Evolutionary conservation across 768 basidiomycete genomes (phyloP), one percentile per base, ranked within the genome.

Genomic region (Pisolithus sp.): DNA sequence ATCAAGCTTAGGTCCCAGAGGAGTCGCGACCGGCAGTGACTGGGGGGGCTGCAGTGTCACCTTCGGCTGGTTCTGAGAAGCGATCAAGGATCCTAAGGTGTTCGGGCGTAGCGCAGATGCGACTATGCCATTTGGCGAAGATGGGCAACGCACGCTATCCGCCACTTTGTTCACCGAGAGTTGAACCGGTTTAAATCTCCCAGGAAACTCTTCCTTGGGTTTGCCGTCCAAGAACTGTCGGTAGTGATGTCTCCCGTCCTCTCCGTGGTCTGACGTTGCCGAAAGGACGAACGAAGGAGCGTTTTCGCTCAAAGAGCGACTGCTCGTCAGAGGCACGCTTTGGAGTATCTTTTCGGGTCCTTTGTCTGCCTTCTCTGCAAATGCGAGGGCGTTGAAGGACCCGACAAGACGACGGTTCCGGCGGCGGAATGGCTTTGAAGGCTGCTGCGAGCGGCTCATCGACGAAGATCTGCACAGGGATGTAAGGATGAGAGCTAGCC

Each of bases 141-240:
- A 24, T 20, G 61, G 47, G 34, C 48, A 52, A 30, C 49, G 50
- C 17, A 34, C 48, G 28, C 31, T 49, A 41, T 58, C 53, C 46
- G 51, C 56, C 3, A 36, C 42, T 7, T 30, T 17, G 13, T 56
- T 61, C 48, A 48, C 21, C 3, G 53, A 44, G 8, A 58, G 38
- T 38, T 23, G n/a, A 47, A 46, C 56, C 1, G 57, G 68, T 41
- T 18, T 52, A 58, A 82, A 83, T 28, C 80, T 79, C n/a, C 78
- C 80, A 28, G 81, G 62, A 57, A 83, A 82, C 26, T 28, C 28
- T 26, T 18, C 15, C 43, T 45, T 44, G 42, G 13, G 18, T n/a
- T 44, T 45, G 26, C 17, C 7, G 7, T 26, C 55, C 53, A 41
- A 50, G 42, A 37, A 13, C 24, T 2, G 9, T 26, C 20, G 24